These are phyloP conservation scores for Curvularia hawaiiensis DNA, from an alignment of 2,329 filamentous ascomycete genomes.

Conservation along the genomic window DNA sequence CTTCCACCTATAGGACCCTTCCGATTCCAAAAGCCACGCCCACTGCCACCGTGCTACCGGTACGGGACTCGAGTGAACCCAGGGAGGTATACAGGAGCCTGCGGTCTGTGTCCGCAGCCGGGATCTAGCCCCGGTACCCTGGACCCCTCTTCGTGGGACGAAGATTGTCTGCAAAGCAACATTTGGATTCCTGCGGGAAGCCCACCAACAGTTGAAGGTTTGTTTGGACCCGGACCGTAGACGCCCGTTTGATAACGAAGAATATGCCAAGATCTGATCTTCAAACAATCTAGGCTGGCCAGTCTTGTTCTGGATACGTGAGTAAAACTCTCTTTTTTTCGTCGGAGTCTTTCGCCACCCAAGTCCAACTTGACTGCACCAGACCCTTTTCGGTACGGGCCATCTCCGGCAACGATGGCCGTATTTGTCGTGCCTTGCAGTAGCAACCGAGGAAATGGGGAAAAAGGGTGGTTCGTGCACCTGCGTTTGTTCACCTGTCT, in stretches of 20 bases:
- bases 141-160: conserved; percentile 48
- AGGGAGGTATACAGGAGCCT: conserved; percentile 50
- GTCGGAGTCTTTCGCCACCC: no score
- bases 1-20: conserved; percentile 55
- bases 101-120: conserved; percentile 59
- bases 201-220: conserved; percentile 45
- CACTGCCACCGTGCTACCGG: conserved; percentile 54
- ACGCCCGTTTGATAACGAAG: background rate
- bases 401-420: background rate
- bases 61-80: conserved; percentile 58
- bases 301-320: conserved; percentile 63
- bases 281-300: conserved; percentile 55
- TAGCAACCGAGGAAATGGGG: background rate
- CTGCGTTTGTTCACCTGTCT: background rate
- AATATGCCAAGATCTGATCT: background rate
- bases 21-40: conserved; percentile 57
- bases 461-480: background rate
- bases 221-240: conserved; percentile 11
- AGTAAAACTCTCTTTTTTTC: conserved; percentile 21
- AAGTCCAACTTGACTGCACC: background rate
- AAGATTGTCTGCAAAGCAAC: conserved; percentile 63
- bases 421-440: background rate
- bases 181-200: conserved; percentile 59
- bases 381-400: background rate
- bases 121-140: conserved; percentile 15